These are phyloP conservation scores for Bruguiera parviflora DNA, from an alignment of 345 rosid species.

Conservation along the genomic window DNA sequence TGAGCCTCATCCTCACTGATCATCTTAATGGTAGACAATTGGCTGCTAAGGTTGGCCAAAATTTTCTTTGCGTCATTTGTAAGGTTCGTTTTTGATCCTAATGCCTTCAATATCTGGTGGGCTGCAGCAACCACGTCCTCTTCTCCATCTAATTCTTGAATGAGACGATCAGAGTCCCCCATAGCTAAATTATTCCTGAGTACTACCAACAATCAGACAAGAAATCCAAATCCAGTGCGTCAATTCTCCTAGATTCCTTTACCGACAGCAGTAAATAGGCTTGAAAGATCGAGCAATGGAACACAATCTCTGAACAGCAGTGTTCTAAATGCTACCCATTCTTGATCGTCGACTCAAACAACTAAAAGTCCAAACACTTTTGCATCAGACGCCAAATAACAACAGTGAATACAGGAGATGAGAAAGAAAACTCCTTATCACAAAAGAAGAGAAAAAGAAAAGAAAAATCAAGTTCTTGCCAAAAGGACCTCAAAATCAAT, in stretches of 20 bases:
- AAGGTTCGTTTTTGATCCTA: conserved; percentile 60
- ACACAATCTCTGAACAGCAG: conserved; percentile 2
- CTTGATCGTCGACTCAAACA: conserved; percentile 7
- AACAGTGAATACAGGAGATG: neutral
- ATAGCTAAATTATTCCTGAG: conserved; percentile 30
- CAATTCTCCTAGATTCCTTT: neutral
- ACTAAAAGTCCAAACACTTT: neutral
- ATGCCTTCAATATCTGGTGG: conserved; percentile 45
- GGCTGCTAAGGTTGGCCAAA: conserved; percentile 56
- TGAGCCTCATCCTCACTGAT: conserved; percentile 30
- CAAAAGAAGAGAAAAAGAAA: neutral
- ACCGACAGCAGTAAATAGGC: neutral
- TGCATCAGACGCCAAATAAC: neutral
- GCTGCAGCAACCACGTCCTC: conserved; percentile 67
- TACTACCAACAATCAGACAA: conserved; percentile 12
- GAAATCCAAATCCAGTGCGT: neutral
- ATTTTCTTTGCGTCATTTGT: conserved; percentile 48
- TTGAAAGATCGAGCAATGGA: neutral
- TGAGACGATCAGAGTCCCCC: conserved; percentile 40
- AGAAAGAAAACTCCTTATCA: no score
- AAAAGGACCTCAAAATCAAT: no score
- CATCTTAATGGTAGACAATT: conserved; percentile 46
- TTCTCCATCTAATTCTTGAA: conserved; percentile 42
- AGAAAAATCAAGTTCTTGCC: neutral
- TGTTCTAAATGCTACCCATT: neutral